These are phyloP conservation scores for Oryza meyeriana DNA, from an alignment of 176 grass and related monocot species.

Conservation along the genomic window DNA sequence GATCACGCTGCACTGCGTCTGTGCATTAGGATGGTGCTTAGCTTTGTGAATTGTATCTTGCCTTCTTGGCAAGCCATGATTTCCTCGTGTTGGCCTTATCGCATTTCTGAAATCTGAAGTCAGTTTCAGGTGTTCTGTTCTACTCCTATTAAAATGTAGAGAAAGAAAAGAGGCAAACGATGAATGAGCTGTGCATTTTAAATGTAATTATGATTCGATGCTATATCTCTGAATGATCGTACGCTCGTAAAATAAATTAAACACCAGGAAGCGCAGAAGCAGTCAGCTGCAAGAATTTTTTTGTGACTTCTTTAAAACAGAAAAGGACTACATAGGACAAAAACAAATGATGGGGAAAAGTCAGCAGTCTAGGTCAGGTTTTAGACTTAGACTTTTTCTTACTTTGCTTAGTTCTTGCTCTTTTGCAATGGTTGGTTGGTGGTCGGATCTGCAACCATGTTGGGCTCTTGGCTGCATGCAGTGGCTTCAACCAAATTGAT, in stretches of 20 bases:
- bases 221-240: neutral
- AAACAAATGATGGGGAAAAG: neutral
- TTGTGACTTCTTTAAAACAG: neutral
- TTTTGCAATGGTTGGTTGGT: neutral
- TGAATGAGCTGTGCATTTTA: neutral
- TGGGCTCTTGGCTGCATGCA: neutral
- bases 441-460: neutral
- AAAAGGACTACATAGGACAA: neutral
- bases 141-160: neutral
- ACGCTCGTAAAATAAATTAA: neutral
- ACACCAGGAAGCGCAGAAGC: neutral
- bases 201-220: neutral
- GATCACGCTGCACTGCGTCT: neutral
- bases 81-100: neutral
- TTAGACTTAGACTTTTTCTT: conserved; percentile 1
- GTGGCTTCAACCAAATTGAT: neutral
- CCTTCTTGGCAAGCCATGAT: neutral
- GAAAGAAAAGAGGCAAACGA: neutral
- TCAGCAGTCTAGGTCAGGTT: conserved; percentile 12
- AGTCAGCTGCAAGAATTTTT: neutral
- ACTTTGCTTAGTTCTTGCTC: neutral
- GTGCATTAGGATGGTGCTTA: neutral
- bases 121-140: neutral
- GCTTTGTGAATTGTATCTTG: neutral
- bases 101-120: neutral